Conservation (phyloP, 257 asterid genomes). For the Cynanchum wilfordii region DNA sequence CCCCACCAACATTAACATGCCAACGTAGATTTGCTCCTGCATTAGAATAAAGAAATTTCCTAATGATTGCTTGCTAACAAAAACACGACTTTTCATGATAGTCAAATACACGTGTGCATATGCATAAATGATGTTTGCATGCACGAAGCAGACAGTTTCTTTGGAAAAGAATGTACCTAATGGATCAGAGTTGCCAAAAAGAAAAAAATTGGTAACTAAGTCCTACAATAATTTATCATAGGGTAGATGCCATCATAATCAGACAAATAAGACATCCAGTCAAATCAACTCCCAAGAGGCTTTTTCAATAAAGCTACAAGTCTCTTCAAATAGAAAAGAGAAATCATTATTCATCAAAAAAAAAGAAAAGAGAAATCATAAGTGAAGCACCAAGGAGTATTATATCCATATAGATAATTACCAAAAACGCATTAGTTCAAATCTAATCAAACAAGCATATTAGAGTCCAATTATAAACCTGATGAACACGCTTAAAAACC, state of each 20-base stretch:
- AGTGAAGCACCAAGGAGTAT: not conserved
- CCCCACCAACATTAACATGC: not conserved
- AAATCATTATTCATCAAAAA: too few relatives aligned
- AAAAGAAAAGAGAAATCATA: not conserved
- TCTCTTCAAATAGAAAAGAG: not conserved
- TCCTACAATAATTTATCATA: not conserved
- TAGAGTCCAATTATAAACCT: slow-evolving; percentile 35
- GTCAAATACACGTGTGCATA: not conserved
- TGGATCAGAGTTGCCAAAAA: not conserved
- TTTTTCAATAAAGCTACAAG: not conserved
- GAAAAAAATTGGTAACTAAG: not conserved
- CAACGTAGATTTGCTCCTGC: not conserved
- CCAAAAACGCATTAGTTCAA: not conserved
- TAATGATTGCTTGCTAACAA: not conserved
- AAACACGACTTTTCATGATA: not conserved
- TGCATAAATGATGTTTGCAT: not conserved
- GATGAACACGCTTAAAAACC: slow-evolving; percentile 82
- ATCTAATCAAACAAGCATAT: not conserved
- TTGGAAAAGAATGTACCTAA: not conserved
- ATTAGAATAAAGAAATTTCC: not conserved
- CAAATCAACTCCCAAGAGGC: not conserved
- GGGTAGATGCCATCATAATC: not conserved
- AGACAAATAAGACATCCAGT: not conserved
- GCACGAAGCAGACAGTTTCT: not conserved
- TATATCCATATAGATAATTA: not conserved